A percentile compares a stretch with the other conserved stretches of the same genome.
These are phyloP conservation scores for Przewalskia tangutica DNA, from an alignment of 257 asterid genomes.

Conservation along the genomic window DNA sequence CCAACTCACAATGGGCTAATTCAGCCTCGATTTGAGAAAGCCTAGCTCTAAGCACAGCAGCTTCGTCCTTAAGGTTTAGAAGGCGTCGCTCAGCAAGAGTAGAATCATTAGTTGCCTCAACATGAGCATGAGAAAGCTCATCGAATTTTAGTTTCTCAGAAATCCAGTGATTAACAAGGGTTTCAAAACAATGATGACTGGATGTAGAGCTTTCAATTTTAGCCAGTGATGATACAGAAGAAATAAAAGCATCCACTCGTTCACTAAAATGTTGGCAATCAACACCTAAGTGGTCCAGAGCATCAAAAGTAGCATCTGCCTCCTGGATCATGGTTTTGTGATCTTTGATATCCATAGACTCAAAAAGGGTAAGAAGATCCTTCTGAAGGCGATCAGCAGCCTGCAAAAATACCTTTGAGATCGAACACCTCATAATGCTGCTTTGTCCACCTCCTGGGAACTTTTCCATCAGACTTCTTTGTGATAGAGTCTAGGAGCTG, in stretches of 20 bases:
- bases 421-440: constrained; percentile 18
- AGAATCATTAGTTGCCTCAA: constrained; percentile 5
- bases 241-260: constrained; percentile 18
- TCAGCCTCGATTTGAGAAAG: constrained; percentile 25
- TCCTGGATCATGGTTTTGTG: constrained; percentile 29
- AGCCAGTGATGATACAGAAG: constrained; percentile 22
- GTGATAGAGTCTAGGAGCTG: not conserved
- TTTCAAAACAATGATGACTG: constrained; percentile 7
- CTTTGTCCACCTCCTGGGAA: not conserved
- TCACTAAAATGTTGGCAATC: constrained; percentile 19
- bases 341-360: constrained; percentile 23
- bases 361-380: constrained; percentile 25
- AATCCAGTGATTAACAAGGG: constrained; percentile 13
- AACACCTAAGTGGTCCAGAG: constrained; percentile 20
- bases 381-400: constrained; percentile 28
- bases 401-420: constrained; percentile 23
- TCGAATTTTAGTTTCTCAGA: constrained; percentile 21
- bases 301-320: constrained; percentile 31
- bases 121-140: constrained; percentile 19
- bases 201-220: constrained; percentile 26
- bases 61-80: constrained; percentile 10
- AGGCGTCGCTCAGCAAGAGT: constrained; percentile 1
- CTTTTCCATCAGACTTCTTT: not conserved
- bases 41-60: constrained; percentile 22
- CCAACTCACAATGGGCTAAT: constrained; percentile 16